Conservation (phyloP, 345 rosid genomes). For the Cochlearia excelsa region DNA sequence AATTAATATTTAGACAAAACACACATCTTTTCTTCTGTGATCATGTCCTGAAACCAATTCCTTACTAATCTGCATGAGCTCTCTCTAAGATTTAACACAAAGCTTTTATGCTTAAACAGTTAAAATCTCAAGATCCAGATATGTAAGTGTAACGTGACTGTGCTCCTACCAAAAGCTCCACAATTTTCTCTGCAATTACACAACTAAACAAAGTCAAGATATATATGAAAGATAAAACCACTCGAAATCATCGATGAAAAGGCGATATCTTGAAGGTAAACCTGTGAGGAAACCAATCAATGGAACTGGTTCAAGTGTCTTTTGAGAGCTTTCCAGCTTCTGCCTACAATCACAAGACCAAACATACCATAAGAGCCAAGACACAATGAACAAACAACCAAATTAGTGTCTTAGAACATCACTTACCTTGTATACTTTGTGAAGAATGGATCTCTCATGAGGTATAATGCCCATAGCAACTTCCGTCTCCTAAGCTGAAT, state of each 20-base stretch:
- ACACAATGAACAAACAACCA: neutral
- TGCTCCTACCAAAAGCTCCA: slow-evolving; percentile 83
- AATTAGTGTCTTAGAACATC: neutral
- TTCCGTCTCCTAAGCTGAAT: slow-evolving; percentile 77
- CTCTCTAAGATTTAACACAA: slow-evolving; percentile 3
- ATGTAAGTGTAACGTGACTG: slow-evolving; percentile 89
- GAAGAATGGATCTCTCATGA: slow-evolving; percentile 96
- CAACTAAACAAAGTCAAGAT: neutral
- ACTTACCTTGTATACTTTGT: slow-evolving; percentile 72
- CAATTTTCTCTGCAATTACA: slow-evolving; percentile 60
- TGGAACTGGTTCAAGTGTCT: slow-evolving; percentile 63
- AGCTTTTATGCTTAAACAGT: neutral
- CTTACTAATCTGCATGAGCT: neutral
- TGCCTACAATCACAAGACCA: slow-evolving; percentile 47
- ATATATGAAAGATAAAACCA: neutral
- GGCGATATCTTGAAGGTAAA: slow-evolving; percentile 23
- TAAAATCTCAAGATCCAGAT: slow-evolving; percentile 66
- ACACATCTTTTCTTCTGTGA: neutral
- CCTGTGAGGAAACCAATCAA: slow-evolving; percentile 71
- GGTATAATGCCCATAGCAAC: slow-evolving; percentile 83
- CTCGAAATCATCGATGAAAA: neutral
- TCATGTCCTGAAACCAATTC: slow-evolving; percentile 1
- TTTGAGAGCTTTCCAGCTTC: slow-evolving; percentile 66
- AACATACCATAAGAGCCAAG: neutral
- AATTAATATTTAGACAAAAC: neutral